Evolutionary conservation across 2,329 filamentous ascomycete genomes (phyloP).

Genomic region (Cladophialophora psammophila): DNA sequence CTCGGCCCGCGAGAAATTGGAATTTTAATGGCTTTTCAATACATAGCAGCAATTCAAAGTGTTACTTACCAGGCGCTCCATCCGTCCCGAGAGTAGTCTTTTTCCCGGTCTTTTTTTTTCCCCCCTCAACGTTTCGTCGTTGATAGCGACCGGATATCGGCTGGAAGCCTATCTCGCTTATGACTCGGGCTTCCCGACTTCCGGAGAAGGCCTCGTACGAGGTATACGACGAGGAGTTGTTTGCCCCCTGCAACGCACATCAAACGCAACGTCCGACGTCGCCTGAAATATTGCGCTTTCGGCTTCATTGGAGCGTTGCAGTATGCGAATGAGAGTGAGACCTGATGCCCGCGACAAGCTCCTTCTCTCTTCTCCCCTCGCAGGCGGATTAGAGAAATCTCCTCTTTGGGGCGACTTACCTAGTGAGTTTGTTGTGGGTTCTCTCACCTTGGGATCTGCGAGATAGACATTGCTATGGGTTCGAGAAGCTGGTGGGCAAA

Average conservation of each 20-base stretch:
- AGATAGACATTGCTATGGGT: background rate
- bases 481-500: background rate
- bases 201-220: background rate
- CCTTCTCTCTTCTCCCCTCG: background rate
- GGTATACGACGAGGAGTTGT: background rate
- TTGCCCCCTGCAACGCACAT: background rate
- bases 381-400: background rate
- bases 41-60: background rate
- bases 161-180: background rate
- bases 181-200: background rate
- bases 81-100: no score
- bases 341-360: background rate
- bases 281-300: background rate
- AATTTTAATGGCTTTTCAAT: conserved; percentile 1
- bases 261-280: background rate
- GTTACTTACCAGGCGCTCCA: background rate
- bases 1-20: background rate
- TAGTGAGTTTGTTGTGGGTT: background rate
- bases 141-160: background rate
- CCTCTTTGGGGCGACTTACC: background rate
- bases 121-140: background rate
- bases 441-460: background rate
- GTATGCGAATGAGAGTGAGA: background rate
- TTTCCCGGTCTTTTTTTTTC: no score
- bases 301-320: background rate